These are phyloP conservation scores for Sporothrix globosa DNA, from an alignment of 2,329 filamentous ascomycete genomes.

Conservation along the genomic window DNA sequence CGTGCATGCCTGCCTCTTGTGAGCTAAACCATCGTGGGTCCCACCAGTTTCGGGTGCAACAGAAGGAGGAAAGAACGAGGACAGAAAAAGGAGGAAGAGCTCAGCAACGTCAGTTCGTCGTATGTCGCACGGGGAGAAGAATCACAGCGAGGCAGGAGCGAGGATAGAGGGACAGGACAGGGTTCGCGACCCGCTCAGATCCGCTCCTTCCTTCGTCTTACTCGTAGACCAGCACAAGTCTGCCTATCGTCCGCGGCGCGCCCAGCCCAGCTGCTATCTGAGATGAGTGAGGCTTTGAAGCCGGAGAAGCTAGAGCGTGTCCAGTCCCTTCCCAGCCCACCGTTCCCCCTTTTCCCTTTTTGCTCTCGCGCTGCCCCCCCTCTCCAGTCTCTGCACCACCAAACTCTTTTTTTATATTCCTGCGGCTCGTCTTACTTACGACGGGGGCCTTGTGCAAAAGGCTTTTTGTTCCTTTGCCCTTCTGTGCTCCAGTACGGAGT, in stretches of 20 bases:
- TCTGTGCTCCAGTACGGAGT: too few relatives aligned
- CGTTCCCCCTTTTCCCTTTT: not conserved
- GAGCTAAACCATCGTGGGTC: not conserved
- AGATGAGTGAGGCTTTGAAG: not conserved
- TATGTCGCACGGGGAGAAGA: not conserved
- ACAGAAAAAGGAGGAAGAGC: not conserved
- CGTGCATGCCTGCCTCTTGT: not conserved
- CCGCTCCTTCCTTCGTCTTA: slow-evolving; percentile 12
- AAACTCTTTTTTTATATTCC: too few relatives aligned
- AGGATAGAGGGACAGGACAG: not conserved
- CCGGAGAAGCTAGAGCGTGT: not conserved
- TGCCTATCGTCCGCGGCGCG: slow-evolving; percentile 13
- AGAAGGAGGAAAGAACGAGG: not conserved
- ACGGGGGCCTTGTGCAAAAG: too few relatives aligned
- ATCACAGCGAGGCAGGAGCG: not conserved
- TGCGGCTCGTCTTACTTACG: too few relatives aligned
- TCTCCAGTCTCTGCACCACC: not conserved
- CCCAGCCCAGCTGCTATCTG: not conserved
- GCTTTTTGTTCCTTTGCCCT: not conserved
- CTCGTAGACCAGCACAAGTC: slow-evolving; percentile 13
- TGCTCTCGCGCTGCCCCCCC: not conserved
- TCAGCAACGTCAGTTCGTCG: too few relatives aligned
- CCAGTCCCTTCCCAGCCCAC: not conserved
- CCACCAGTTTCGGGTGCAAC: not conserved
- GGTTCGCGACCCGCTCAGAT: slow-evolving; percentile 22